A percentile compares a stretch with the other conserved stretches of the same genome.
These are phyloP conservation scores for Saturnispora dispora DNA, from an alignment of 805 yeast genomes.

Conservation along the genomic window DNA sequence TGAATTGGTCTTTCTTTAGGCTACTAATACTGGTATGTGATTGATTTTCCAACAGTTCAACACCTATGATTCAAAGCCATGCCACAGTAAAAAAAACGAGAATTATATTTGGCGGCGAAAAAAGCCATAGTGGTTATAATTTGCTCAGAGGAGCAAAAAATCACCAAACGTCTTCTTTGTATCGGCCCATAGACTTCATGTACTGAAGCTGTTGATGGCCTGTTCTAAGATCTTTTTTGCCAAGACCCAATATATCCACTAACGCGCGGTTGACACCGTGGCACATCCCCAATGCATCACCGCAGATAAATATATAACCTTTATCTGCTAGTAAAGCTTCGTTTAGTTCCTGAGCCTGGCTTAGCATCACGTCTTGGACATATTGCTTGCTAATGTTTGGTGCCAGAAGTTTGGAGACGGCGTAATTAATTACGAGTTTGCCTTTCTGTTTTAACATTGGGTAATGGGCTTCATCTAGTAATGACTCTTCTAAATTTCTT, in stretches of 20 bases:
- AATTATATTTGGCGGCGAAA: neutral
- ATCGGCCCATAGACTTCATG: slow-evolving; percentile 69
- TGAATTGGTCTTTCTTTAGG: neutral
- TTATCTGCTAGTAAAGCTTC: slow-evolving; percentile 43
- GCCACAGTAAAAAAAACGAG: neutral
- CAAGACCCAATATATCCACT: slow-evolving; percentile 46
- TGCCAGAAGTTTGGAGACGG: slow-evolving; percentile 60
- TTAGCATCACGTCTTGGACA: slow-evolving; percentile 69
- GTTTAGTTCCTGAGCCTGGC: slow-evolving; percentile 39
- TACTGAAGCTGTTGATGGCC: slow-evolving; percentile 65
- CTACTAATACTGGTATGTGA: neutral
- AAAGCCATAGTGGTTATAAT: neutral
- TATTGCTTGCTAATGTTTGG: slow-evolving; percentile 43
- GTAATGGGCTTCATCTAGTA: slow-evolving; percentile 80
- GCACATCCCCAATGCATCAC: slow-evolving; percentile 88
- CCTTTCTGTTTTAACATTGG: slow-evolving; percentile 39
- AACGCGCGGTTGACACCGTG: slow-evolving; percentile 73
- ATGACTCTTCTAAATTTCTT: slow-evolving; percentile 52
- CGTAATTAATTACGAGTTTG: slow-evolving; percentile 57
- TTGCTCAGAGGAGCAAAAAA: neutral
- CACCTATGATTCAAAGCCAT: neutral
- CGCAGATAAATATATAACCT: slow-evolving; percentile 86
- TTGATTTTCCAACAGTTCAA: neutral
- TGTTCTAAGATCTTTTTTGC: slow-evolving; percentile 43
- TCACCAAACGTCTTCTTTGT: slow-evolving; percentile 96